Percentiles rank a stretch among this genome's conserved stretches.
These are phyloP conservation scores for Collybiopsis confluens DNA, from an alignment of 768 basidiomycete genomes.

Conservation along the genomic window DNA sequence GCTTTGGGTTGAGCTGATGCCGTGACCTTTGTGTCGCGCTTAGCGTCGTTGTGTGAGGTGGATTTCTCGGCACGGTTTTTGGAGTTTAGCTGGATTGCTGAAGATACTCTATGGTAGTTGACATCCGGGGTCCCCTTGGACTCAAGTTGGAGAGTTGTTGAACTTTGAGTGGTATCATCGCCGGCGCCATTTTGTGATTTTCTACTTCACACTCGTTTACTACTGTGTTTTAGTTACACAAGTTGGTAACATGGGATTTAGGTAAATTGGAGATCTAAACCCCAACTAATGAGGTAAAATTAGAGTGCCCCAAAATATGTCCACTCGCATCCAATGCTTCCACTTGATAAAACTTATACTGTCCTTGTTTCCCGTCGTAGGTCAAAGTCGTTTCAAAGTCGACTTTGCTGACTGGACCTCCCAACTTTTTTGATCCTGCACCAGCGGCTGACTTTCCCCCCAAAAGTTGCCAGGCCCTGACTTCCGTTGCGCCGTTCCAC, in stretches of 20 bases:
- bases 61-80: slow-evolving; percentile 9
- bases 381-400: slow-evolving; percentile 1
- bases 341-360: neutral
- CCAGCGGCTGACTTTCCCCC: no score
- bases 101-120: no score
- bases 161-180: no score
- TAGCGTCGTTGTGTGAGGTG: slow-evolving; percentile 1
- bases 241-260: no score
- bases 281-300: neutral
- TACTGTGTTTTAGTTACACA: no score
- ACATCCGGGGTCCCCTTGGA: no score
- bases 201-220: no score
- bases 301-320: neutral
- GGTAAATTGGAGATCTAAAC: no score
- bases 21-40: neutral
- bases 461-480: slow-evolving; percentile 8
- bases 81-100: slow-evolving; percentile 4
- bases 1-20: neutral
- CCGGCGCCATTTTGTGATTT: no score
- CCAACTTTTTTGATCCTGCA: no score
- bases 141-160: no score
- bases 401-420: neutral
- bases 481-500: slow-evolving; percentile 17
- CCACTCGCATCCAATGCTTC: neutral
- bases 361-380: neutral